Evolutionary conservation across 2,329 filamentous ascomycete genomes (phyloP).

Genomic region (Exophiala sp.): DNA sequence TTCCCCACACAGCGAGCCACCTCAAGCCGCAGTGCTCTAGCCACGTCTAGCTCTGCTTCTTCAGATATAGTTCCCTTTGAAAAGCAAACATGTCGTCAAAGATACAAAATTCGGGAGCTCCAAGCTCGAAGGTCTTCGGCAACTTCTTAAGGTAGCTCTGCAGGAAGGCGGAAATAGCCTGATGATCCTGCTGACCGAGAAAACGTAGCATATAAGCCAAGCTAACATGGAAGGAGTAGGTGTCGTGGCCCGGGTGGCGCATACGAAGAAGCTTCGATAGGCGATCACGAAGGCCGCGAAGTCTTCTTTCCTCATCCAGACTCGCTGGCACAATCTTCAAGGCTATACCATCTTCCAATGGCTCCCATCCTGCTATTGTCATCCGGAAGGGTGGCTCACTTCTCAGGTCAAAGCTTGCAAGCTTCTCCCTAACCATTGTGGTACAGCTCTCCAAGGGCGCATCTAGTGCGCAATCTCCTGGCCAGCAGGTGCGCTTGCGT

Average conservation of each 20-base stretch:
- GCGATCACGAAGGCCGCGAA: no score
- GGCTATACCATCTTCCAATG: no score
- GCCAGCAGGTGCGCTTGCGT: conserved; percentile 3
- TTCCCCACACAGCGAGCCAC: no score
- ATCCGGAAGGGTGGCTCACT: conserved; percentile 2
- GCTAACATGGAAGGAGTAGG: conserved; percentile 10
- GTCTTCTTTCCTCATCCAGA: no score
- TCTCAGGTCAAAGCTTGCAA: no score
- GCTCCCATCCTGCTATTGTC: neutral
- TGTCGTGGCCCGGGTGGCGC: conserved; percentile 4
- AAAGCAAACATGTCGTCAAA: neutral
- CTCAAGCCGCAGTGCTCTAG: no score
- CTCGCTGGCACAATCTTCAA: no score
- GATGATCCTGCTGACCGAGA: conserved; percentile 1
- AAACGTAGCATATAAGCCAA: conserved; percentile 3
- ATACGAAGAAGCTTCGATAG: no score
- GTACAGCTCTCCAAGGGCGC: no score
- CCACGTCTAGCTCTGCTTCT: no score
- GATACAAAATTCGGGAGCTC: conserved; percentile 3
- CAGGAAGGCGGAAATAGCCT: neutral
- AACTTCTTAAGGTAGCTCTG: neutral
- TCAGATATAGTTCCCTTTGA: no score
- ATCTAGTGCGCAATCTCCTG: neutral
- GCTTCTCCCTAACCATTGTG: no score
- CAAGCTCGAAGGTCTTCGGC: neutral